Percentiles rank a stretch among this genome's conserved stretches.
These are phyloP conservation scores for Irpex rosettiformis DNA, from an alignment of 1,284 basidiomycete species.

Conservation along the genomic window DNA sequence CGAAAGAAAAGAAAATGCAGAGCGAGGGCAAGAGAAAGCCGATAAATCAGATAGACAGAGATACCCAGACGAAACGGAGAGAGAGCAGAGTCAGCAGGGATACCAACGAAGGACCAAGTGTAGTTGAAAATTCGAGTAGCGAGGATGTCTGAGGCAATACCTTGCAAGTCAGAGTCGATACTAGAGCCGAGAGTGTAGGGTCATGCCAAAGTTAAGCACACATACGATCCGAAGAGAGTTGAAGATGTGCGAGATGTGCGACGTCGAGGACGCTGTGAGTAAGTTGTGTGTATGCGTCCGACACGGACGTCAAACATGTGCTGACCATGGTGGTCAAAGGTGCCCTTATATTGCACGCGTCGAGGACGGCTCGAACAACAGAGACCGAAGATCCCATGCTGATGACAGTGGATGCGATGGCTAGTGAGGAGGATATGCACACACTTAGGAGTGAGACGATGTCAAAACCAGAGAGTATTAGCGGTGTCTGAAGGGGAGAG, in stretches of 20 bases:
- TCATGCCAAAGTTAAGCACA: too few relatives aligned
- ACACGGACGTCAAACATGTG: neutral
- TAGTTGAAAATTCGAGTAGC: neutral
- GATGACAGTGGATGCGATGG: neutral
- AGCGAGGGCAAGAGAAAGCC: neutral
- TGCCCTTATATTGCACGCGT: neutral
- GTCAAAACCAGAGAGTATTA: neutral
- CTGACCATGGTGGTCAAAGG: neutral
- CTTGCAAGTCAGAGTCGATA: neutral
- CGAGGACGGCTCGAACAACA: neutral
- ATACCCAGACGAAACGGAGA: neutral
- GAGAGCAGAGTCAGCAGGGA: neutral
- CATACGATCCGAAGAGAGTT: too few relatives aligned
- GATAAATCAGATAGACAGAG: neutral
- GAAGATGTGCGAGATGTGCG: neutral
- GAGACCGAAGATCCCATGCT: neutral
- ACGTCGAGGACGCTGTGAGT: neutral
- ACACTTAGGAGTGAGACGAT: neutral
- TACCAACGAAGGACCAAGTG: neutral
- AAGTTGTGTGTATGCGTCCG: neutral
- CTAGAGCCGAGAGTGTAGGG: neutral
- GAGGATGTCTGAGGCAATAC: neutral
- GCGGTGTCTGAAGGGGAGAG: neutral
- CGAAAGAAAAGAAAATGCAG: neutral
- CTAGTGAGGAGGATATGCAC: neutral